Evolutionary conservation across 352 stramenopile species (phyloP).

Genomic region (Phytophthora sansomeana): DNA sequence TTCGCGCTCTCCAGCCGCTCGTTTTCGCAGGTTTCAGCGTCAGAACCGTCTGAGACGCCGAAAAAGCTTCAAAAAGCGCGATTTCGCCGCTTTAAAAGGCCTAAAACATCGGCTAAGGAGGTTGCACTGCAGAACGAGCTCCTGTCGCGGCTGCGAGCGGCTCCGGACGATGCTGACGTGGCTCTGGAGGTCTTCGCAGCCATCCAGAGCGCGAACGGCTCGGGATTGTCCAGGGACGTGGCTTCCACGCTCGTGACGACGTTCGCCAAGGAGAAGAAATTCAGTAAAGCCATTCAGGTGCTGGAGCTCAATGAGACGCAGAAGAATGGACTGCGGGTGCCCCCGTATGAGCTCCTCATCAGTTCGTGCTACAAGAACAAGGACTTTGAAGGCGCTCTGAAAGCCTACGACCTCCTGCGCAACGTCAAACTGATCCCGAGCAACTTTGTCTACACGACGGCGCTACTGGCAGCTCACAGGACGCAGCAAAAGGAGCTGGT

Average conservation of each 20-base stretch:
- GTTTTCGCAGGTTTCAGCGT: constrained; percentile 18
- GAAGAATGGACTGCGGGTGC: constrained; percentile 54
- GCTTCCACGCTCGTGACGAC: constrained; percentile 56
- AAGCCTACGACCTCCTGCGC: constrained; percentile 73
- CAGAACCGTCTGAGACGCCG: background rate
- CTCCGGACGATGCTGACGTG: constrained; percentile 8
- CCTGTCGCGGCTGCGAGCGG: background rate
- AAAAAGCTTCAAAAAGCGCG: constrained; percentile 4
- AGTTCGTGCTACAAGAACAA: constrained; percentile 63
- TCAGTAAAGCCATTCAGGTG: constrained; percentile 53
- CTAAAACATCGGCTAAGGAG: background rate
- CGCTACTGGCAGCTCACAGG: constrained; percentile 19
- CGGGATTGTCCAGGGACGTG: constrained; percentile 48
- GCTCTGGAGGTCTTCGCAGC: constrained; percentile 52
- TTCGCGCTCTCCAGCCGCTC: background rate
- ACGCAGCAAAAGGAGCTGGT: constrained; percentile 6
- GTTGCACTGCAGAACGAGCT: background rate
- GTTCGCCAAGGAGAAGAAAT: constrained; percentile 41
- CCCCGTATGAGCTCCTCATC: constrained; percentile 67
- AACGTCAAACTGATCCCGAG: constrained; percentile 63
- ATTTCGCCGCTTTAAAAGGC: background rate
- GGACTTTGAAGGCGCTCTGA: constrained; percentile 60
- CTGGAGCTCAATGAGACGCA: constrained; percentile 57
- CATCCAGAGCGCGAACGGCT: constrained; percentile 37
- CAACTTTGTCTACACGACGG: constrained; percentile 69